These are phyloP conservation scores for Cytospora paraplurivora DNA, from an alignment of 2,329 filamentous ascomycete genomes.

Conservation along the genomic window DNA sequence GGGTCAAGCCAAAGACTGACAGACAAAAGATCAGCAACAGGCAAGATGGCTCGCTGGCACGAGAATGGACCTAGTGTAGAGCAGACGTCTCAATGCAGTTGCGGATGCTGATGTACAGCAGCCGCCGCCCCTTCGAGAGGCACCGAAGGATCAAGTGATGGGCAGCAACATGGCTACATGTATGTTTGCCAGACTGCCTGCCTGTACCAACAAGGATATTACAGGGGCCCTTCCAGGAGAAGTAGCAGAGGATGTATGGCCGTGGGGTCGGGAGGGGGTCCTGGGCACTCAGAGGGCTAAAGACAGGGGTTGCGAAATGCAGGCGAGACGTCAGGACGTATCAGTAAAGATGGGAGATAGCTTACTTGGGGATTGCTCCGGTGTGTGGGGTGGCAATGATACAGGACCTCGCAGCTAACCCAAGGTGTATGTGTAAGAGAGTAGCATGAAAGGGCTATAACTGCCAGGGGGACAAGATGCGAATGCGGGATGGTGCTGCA, in stretches of 20 bases:
- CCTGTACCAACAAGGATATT: constrained; percentile 43
- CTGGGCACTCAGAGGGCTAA: constrained; percentile 16
- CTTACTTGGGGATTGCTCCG: constrained; percentile 21
- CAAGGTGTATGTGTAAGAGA: constrained; percentile 20
- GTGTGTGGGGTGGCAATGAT: constrained; percentile 25
- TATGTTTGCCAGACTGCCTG: constrained; percentile 45
- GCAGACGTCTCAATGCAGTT: constrained; percentile 38
- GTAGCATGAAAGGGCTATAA: constrained; percentile 22
- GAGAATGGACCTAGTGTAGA: constrained; percentile 33
- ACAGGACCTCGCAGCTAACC: constrained; percentile 23
- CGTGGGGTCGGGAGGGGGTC: no score
- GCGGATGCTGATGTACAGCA: constrained; percentile 32
- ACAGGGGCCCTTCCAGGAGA: constrained; percentile 24
- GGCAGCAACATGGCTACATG: constrained; percentile 36
- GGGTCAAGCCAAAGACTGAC: constrained; percentile 17
- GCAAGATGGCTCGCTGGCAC: constrained; percentile 22
- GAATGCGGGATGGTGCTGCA: constrained; percentile 22
- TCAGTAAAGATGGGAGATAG: constrained; percentile 25
- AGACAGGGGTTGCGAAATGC: constrained; percentile 34
- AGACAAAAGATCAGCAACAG: constrained; percentile 8
- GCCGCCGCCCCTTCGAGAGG: constrained; percentile 30
- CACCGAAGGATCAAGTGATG: constrained; percentile 36
- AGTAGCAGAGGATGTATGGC: constrained; percentile 31
- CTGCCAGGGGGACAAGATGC: constrained; percentile 14
- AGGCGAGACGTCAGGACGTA: constrained; percentile 33